Evolutionary conservation across 257 asterid species (phyloP).

Genomic region (Ocimum tenuiflorum): DNA sequence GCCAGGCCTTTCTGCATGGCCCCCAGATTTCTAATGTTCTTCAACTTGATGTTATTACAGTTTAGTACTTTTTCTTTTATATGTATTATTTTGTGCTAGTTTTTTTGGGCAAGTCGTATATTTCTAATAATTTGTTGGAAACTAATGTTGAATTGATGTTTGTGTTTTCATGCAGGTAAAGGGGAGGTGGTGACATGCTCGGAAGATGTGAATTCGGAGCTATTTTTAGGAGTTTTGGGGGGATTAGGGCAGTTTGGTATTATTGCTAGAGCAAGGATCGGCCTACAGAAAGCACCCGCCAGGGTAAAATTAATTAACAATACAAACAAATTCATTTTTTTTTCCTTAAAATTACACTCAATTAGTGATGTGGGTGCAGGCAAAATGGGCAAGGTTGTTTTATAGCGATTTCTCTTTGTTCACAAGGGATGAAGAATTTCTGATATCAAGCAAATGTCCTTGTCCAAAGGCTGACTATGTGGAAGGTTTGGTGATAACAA

Average conservation of each 20-base stretch:
- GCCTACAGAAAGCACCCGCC: conserved; percentile 49
- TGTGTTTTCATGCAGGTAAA: conserved; percentile 37
- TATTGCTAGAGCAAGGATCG: conserved; percentile 37
- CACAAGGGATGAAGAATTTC: conserved; percentile 32
- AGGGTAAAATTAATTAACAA: conserved; percentile 29
- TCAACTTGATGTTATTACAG: conserved; percentile 57
- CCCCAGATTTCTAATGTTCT: conserved; percentile 61
- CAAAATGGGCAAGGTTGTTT: conserved; percentile 32
- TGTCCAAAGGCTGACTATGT: conserved; percentile 19
- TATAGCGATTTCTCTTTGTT: conserved; percentile 27
- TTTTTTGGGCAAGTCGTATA: too few species aligned
- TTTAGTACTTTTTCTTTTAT: conserved; percentile 6
- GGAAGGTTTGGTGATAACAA: conserved; percentile 37
- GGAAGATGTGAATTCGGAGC: conserved; percentile 32
- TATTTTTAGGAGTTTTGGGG: conserved; percentile 53
- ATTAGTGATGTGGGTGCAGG: neutral
- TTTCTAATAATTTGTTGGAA: too few species aligned
- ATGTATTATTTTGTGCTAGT: too few species aligned
- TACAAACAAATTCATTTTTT: too few species aligned
- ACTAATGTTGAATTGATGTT: too few species aligned
- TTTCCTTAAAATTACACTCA: too few species aligned
- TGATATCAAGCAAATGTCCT: conserved; percentile 22
- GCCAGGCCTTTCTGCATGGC: conserved; percentile 48
- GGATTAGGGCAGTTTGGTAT: conserved; percentile 74
- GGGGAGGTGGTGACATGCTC: conserved; percentile 55